Conservation (phyloP, 139 green algal genomes). For the Haematococcus sp. region DNA sequence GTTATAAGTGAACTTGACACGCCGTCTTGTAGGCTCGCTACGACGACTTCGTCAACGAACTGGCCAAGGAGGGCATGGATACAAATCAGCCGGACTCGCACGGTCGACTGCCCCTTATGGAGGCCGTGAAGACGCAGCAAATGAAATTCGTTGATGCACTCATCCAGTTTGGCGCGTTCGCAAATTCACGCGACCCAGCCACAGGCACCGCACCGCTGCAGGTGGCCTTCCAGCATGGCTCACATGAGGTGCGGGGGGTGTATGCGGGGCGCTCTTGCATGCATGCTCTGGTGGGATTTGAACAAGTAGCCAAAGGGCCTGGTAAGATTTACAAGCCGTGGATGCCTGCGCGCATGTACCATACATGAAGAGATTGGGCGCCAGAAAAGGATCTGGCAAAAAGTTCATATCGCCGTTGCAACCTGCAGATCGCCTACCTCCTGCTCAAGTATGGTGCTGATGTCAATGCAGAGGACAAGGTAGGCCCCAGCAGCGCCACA, state of each 20-base stretch:
- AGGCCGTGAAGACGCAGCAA: constrained; percentile 36
- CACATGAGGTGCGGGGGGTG: constrained; percentile 11
- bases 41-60: constrained; percentile 23
- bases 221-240: constrained; percentile 27
- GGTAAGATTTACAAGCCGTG: too few species aligned
- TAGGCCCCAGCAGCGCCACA: too few species aligned
- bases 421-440: constrained; percentile 30
- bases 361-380: too few species aligned
- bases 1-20: too few species aligned
- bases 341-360: too few species aligned
- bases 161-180: constrained; percentile 30
- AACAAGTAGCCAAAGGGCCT: too few species aligned
- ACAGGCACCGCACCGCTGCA: constrained; percentile 19
- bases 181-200: constrained; percentile 30
- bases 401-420: too few species aligned
- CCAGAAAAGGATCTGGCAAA: too few species aligned
- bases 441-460: constrained; percentile 45
- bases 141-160: constrained; percentile 41
- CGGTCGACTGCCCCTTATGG: constrained; percentile 22
- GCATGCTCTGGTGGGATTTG: not conserved
- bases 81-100: constrained; percentile 38
- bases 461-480: constrained; percentile 30
- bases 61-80: constrained; percentile 24
- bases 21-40: constrained; percentile 13
- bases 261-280: not conserved